Evolutionary conservation across 768 basidiomycete genomes (phyloP).

Genomic region (Arthromyces matolae): DNA sequence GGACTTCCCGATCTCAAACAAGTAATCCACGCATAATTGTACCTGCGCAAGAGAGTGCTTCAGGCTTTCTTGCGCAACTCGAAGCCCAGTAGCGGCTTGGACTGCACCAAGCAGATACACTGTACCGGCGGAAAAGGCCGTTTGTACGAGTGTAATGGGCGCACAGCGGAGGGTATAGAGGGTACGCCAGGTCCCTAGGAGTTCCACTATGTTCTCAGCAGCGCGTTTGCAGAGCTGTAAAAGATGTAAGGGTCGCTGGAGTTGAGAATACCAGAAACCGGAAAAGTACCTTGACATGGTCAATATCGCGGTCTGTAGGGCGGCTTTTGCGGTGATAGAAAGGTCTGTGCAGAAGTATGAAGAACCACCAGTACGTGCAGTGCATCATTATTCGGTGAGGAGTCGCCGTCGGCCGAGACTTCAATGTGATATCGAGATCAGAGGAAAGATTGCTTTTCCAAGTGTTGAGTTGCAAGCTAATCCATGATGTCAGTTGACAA

Average conservation of each 20-base stretch:
- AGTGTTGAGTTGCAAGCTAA: slow-evolving; percentile 42
- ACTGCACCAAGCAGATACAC: slow-evolving; percentile 52
- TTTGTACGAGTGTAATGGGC: slow-evolving; percentile 56
- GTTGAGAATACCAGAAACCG: slow-evolving; percentile 15
- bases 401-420: slow-evolving; percentile 42
- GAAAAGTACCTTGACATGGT: slow-evolving; percentile 47
- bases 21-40: slow-evolving; percentile 44
- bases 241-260: slow-evolving; percentile 15
- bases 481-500: not conserved
- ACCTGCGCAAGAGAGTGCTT: slow-evolving; percentile 40
- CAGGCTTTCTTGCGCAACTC: slow-evolving; percentile 45
- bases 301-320: slow-evolving; percentile 38
- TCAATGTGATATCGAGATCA: slow-evolving; percentile 48
- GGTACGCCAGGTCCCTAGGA: slow-evolving; percentile 44
- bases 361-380: slow-evolving; percentile 53
- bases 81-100: slow-evolving; percentile 46
- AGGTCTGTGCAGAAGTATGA: slow-evolving; percentile 59
- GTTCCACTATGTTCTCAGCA: slow-evolving; percentile 53
- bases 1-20: slow-evolving; percentile 49
- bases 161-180: slow-evolving; percentile 55
- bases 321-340: slow-evolving; percentile 44
- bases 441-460: slow-evolving; percentile 44
- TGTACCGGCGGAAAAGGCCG: slow-evolving; percentile 57
- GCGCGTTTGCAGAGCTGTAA: slow-evolving; percentile 48
- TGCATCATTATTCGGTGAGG: slow-evolving; percentile 58